phyloP scores from a whole-genome alignment of 768 basidiomycete species.

The Mycena amicta region DNA sequence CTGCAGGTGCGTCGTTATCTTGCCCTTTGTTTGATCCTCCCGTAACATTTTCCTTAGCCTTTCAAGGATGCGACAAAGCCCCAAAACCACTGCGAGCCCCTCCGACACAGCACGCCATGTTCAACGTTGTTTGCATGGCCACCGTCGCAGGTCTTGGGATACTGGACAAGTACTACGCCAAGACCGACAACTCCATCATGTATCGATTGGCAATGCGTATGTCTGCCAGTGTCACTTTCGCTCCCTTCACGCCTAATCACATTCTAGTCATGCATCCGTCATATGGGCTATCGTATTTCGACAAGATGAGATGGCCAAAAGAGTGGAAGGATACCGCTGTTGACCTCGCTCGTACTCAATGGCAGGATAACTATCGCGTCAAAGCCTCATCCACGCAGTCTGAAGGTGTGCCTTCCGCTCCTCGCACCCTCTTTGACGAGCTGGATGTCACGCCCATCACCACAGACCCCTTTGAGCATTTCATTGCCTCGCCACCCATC shows the following conservation, averaged over 20 bases:
- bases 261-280: not conserved
- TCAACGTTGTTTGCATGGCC: not conserved
- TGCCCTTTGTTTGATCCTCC: not conserved
- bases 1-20: not conserved
- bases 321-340: not conserved
- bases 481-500: not conserved
- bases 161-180: not conserved
- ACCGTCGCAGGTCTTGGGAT: not conserved
- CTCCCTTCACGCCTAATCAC: not conserved
- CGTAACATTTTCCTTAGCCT: not conserved
- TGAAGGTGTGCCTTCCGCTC: not conserved
- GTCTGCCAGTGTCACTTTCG: not conserved
- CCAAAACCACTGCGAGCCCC: not conserved
- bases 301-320: not conserved
- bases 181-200: not conserved
- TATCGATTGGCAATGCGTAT: not conserved
- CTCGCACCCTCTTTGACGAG: not conserved
- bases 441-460: not conserved
- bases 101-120: not conserved
- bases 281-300: not conserved
- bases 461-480: not conserved
- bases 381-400: not conserved
- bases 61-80: not conserved
- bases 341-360: not conserved
- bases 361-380: not conserved